Evolutionary conservation across 148 eudicot genomes (phyloP).

Genomic region (Cornus suecica): DNA sequence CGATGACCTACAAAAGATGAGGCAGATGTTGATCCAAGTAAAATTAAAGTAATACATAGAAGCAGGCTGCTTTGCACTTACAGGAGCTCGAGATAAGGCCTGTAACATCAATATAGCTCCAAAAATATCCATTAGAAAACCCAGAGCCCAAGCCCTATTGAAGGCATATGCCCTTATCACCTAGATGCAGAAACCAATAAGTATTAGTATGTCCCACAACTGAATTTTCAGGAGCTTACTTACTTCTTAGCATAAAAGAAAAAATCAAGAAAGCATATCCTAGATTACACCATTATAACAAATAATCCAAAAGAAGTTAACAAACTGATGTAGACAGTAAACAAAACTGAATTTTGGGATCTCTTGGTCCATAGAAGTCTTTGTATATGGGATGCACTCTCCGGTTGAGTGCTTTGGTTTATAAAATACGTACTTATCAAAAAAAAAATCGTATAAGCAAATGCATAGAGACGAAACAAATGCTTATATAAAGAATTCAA

Average conservation of each 20-base stretch:
- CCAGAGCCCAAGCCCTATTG: conserved; percentile 77
- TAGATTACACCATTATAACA: not conserved
- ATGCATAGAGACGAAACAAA: too few relatives aligned
- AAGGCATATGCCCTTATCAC: conserved; percentile 87
- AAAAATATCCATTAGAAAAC: conserved; percentile 88
- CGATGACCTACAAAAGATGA: not conserved
- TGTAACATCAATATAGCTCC: conserved; percentile 92
- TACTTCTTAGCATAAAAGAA: not conserved
- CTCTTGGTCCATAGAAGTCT: too few relatives aligned
- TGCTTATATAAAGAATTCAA: too few relatives aligned
- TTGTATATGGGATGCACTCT: too few relatives aligned
- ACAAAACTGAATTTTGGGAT: not conserved
- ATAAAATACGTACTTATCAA: too few relatives aligned
- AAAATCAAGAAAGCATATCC: not conserved
- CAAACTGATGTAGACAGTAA: not conserved
- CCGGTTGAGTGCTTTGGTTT: not conserved
- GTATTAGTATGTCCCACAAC: not conserved
- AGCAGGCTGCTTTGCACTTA: conserved; percentile 37
- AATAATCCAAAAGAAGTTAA: not conserved
- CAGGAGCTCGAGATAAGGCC: conserved; percentile 97
- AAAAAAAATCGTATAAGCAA: not conserved
- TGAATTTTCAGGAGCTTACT: not conserved
- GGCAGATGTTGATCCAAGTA: not conserved
- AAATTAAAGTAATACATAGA: not conserved
- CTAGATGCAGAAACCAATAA: conserved; percentile 34